A percentile compares a stretch with the other conserved stretches of the same genome.
Conservation (phyloP, 2,329 filamentous ascomycete genomes). For the Penicillium brasilianum region DNA sequence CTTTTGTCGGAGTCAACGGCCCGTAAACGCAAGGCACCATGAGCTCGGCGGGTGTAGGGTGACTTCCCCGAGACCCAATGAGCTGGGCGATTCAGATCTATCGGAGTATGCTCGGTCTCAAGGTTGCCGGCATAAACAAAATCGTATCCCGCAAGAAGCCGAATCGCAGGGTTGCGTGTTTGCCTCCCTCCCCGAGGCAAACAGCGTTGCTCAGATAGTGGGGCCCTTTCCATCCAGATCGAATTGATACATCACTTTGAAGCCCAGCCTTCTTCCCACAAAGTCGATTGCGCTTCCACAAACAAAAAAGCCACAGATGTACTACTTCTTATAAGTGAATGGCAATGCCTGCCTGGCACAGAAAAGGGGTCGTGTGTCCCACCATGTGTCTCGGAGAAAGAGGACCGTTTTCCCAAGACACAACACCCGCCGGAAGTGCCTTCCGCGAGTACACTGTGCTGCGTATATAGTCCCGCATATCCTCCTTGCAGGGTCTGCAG, state of each 20-base stretch:
- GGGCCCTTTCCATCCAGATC: background rate
- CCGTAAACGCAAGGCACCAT: constrained; percentile 12
- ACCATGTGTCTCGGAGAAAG: constrained; percentile 21
- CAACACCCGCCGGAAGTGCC: constrained; percentile 16
- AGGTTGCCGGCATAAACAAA: background rate
- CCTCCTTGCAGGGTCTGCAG: constrained; percentile 27
- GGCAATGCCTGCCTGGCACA: background rate
- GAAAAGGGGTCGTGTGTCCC: constrained; percentile 6
- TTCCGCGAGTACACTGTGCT: constrained; percentile 5
- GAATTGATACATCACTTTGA: background rate
- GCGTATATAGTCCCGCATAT: background rate
- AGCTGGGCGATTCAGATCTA: constrained; percentile 26
- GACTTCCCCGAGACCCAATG: constrained; percentile 21
- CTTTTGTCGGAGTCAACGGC: background rate
- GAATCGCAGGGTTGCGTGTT: constrained; percentile 1
- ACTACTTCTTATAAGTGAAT: background rate
- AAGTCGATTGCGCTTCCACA: background rate
- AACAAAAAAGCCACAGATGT: background rate
- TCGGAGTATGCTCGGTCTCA: constrained; percentile 15
- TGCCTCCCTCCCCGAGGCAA: constrained; percentile 5
- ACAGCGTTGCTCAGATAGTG: background rate
- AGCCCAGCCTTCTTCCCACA: background rate
- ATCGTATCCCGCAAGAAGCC: background rate
- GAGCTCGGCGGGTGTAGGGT: constrained; percentile 13
- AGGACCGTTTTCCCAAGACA: constrained; percentile 11